These are phyloP conservation scores for Arachis monticola DNA, from an alignment of 331 rosid species.

Conservation along the genomic window DNA sequence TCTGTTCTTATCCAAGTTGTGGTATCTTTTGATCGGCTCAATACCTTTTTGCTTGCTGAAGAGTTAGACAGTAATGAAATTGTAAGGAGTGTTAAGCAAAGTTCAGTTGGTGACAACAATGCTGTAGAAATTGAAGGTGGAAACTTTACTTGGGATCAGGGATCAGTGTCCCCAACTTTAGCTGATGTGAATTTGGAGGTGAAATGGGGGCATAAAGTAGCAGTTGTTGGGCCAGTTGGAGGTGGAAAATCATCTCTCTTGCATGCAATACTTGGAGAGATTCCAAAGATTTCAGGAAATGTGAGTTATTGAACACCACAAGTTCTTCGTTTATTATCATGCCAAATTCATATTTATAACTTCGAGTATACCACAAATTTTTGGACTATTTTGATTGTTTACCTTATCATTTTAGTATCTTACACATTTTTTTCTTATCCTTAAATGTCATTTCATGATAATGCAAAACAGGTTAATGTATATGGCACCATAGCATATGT, in stretches of 20 bases:
- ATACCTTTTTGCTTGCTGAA: conserved; percentile 66
- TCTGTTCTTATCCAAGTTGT: conserved; percentile 68
- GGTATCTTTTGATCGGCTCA: conserved; percentile 72
- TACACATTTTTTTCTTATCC: neutral
- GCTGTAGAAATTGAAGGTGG: conserved; percentile 53
- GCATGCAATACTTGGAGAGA: conserved; percentile 68
- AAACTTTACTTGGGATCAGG: conserved; percentile 69
- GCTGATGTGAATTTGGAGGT: conserved; percentile 52
- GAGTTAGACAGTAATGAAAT: conserved; percentile 47
- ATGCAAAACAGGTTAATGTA: conserved; percentile 58
- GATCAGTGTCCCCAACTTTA: conserved; percentile 53
- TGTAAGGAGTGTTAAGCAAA: conserved; percentile 15
- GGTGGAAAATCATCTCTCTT: conserved; percentile 85
- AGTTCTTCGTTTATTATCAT: conserved; percentile 18
- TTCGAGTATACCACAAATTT: neutral
- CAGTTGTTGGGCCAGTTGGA: conserved; percentile 81
- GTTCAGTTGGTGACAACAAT: conserved; percentile 17
- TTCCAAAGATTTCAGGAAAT: conserved; percentile 64
- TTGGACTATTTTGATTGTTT: too few relatives aligned
- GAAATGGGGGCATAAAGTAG: conserved; percentile 61
- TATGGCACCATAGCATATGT: conserved; percentile 77
- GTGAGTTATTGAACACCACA: conserved; percentile 50
- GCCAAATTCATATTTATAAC: conserved; percentile 1
- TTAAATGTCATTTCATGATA: neutral
- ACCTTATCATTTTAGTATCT: too few relatives aligned